Conservation (phyloP, 345 rosid genomes). For the Heritiera littoralis region DNA sequence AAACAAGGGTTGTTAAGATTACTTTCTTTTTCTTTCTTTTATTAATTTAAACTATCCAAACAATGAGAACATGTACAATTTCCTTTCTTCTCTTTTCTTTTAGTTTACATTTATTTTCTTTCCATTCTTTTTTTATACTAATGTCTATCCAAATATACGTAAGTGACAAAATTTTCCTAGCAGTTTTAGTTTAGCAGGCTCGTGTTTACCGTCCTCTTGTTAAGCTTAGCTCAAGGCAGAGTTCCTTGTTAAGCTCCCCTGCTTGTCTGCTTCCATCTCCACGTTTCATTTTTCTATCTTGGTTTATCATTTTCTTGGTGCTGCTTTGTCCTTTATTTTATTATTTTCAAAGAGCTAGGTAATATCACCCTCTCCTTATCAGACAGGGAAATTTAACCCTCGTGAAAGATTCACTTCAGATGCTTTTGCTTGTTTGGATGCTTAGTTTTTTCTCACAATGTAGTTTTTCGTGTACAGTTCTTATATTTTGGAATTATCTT, state of each 20-base stretch:
- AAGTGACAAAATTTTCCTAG: background rate
- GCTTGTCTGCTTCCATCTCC: background rate
- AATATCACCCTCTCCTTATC: background rate
- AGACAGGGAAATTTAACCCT: background rate
- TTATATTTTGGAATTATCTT: background rate
- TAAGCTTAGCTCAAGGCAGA: too few species aligned
- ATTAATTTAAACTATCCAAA: too few species aligned
- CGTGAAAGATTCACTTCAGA: background rate
- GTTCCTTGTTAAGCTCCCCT: background rate
- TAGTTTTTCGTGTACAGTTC: background rate
- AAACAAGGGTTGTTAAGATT: too few species aligned
- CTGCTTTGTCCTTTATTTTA: background rate
- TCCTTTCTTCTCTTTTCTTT: too few species aligned
- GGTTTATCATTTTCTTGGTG: background rate
- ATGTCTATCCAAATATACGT: too few species aligned
- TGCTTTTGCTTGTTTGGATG: background rate
- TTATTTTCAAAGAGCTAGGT: background rate
- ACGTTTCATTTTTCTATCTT: background rate
- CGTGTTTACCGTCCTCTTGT: background rate
- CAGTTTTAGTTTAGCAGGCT: background rate
- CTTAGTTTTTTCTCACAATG: background rate
- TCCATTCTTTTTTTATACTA: too few species aligned
- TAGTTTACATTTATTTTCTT: too few species aligned
- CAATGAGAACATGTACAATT: too few species aligned
- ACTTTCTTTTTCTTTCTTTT: too few species aligned